These are phyloP conservation scores for Gnomoniopsis sp. DNA, from an alignment of 2,329 filamentous ascomycete species.

Conservation along the genomic window DNA sequence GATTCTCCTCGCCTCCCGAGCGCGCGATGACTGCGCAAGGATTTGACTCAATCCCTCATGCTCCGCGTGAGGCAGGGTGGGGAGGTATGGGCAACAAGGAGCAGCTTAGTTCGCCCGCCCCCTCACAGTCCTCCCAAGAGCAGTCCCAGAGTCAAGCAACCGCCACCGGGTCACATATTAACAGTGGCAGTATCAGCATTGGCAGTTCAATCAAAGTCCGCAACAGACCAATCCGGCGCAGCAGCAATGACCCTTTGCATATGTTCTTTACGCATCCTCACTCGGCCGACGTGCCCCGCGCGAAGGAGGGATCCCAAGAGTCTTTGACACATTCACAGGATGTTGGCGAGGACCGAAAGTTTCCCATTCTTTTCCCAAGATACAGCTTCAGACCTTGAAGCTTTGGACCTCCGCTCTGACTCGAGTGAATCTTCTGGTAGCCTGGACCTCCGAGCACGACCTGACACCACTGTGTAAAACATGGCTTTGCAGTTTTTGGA, in stretches of 20 bases:
- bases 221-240: not conserved
- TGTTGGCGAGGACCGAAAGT: not conserved
- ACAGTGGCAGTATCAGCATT: not conserved
- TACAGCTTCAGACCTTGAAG: not conserved
- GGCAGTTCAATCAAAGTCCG: not conserved
- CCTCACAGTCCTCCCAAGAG: not conserved
- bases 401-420: not conserved
- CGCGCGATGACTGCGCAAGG: not conserved
- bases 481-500: too few relatives aligned
- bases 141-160: not conserved
- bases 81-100: not conserved
- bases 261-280: slow-evolving; percentile 12
- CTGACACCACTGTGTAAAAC: too few relatives aligned
- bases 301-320: slow-evolving; percentile 18
- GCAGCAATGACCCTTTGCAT: not conserved
- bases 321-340: slow-evolving; percentile 18
- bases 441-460: not conserved
- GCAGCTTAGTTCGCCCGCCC: not conserved
- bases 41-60: not conserved
- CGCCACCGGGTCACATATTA: not conserved
- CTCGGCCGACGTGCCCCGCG: not conserved
- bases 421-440: not conserved
- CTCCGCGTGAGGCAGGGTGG: not conserved
- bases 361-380: not conserved
- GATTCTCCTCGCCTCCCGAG: not conserved